These are phyloP conservation scores for Populus deltoides DNA, from an alignment of 345 rosid genomes.

Conservation along the genomic window DNA sequence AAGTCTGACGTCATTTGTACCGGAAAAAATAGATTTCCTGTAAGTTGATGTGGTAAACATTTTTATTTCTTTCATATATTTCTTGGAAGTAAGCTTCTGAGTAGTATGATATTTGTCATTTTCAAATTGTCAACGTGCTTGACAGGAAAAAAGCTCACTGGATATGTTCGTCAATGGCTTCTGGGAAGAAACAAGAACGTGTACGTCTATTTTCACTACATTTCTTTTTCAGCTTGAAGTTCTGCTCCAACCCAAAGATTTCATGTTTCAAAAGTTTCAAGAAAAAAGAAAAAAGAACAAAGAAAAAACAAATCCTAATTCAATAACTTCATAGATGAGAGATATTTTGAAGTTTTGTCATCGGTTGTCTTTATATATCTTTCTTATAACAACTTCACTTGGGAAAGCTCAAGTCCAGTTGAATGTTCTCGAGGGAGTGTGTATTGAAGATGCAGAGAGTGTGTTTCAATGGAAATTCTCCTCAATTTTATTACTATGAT, in stretches of 20 bases:
- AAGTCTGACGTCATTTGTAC: neutral
- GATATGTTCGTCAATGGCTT: conserved; percentile 57
- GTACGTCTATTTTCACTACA: conserved; percentile 36
- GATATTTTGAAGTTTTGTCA: conserved; percentile 18
- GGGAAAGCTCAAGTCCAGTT: conserved; percentile 50
- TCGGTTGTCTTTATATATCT: conserved; percentile 47
- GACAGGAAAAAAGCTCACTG: conserved; percentile 66
- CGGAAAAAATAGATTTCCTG: neutral
- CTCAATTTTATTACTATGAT: too few relatives aligned
- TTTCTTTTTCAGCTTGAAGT: conserved; percentile 7
- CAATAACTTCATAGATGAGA: neutral
- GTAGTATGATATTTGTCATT: too few relatives aligned
- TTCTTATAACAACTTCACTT: conserved; percentile 72
- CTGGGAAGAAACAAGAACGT: conserved; percentile 58
- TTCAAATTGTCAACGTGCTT: conserved; percentile 49
- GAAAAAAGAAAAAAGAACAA: too few relatives aligned
- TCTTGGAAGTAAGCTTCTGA: neutral
- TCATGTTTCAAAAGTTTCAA: too few relatives aligned
- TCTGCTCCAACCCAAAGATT: neutral
- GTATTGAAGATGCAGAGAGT: conserved; percentile 18
- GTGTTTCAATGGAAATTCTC: too few relatives aligned
- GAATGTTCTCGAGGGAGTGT: conserved; percentile 58
- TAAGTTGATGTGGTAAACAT: neutral
- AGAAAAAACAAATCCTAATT: neutral
- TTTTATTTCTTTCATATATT: neutral